Base-by-base conservation (phyloP, 2,329 filamentous ascomycete species). In the Phaeosphaeriaceae sp. region DNA sequence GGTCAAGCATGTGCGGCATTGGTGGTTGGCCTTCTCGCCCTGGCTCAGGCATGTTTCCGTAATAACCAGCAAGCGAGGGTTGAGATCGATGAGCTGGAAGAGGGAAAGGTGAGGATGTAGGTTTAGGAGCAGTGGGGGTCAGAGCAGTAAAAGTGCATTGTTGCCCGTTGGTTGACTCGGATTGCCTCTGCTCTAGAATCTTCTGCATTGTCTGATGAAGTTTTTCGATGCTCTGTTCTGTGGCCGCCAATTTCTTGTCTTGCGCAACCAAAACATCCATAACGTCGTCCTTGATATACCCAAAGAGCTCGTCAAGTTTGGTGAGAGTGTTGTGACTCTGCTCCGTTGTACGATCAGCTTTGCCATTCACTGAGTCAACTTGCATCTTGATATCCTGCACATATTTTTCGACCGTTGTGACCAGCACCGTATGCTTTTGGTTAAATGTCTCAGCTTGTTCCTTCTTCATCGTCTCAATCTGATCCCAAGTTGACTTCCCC, bases 201-300 rank as follows among this genome's bases (percentile, higher is more conserved):
- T 63, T 64, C 46, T 69, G 64, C 29, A 72, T 32, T 9, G 50
- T 48, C 43, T 64, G 64, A 30, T 68, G 62, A 13, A 73, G 46
- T 8, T 57, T 60, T 38, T 61, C 63, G 28, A 74, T 58, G 6
- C 53, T 54, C 11, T 56, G 52, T 21, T 67, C 58, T 46, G 72
- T 50, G 2, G 52, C 56, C 1, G 38, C 32, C 13, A 46, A 57
- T 60, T 66, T 68, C 46, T 66, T 57, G 4, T 55, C 49, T 29
- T 71, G 67, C n/a, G 47, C 47, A 13, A 38, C 39, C 40, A 73
- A 39, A 13, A 58, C 58, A 23, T 56, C 50, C 11, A 63, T 48
- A 8, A 72, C 56, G 6, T 65, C 62, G 1, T 56, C 42, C 39
- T 66, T 66, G 54, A 72, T 48, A 28, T 64, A 61, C 0, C 58